These are phyloP conservation scores for Penicillium psychrosexuale DNA, from an alignment of 2,329 filamentous ascomycete genomes.

Conservation along the genomic window DNA sequence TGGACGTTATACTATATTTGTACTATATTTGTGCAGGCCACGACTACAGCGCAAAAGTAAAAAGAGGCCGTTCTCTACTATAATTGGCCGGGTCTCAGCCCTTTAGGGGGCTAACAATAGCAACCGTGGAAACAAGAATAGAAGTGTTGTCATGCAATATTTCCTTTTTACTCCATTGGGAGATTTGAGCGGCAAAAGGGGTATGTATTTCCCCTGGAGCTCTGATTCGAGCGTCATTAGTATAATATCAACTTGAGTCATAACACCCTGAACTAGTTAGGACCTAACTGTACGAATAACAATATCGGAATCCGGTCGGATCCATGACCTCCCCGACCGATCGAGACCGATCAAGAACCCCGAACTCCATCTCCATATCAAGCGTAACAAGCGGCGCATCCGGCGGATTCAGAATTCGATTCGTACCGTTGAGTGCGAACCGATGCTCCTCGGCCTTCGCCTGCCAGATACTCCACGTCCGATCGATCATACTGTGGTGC, in stretches of 20 bases:
- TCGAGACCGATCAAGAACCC: constrained; percentile 12
- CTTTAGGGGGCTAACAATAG: constrained; percentile 7
- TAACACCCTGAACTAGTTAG: too few relatives aligned
- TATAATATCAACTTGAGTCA: background rate
- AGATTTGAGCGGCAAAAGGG: background rate
- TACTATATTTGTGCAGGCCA: too few relatives aligned
- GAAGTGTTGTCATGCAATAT: constrained; percentile 16
- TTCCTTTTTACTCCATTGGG: constrained; percentile 3
- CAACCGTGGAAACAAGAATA: background rate
- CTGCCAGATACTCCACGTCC: constrained; percentile 50
- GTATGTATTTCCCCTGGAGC: background rate
- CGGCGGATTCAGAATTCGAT: constrained; percentile 17
- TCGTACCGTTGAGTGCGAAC: constrained; percentile 21
- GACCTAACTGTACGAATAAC: constrained; percentile 14
- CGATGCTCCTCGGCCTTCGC: constrained; percentile 8
- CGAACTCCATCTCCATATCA: constrained; percentile 20
- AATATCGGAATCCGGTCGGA: constrained; percentile 12
- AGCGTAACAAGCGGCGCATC: constrained; percentile 10
- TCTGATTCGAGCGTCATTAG: background rate
- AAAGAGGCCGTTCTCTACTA: background rate
- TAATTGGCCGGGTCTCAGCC: constrained; percentile 12
- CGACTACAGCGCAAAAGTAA: background rate
- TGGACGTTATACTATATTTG: background rate
- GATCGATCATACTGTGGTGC: constrained; percentile 49
- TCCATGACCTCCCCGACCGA: constrained; percentile 20